Evolutionary conservation across 352 stramenopile species (phyloP), one percentile per base, ranked within the genome.

Genomic region (Globisporangium acanthophoron): DNA sequence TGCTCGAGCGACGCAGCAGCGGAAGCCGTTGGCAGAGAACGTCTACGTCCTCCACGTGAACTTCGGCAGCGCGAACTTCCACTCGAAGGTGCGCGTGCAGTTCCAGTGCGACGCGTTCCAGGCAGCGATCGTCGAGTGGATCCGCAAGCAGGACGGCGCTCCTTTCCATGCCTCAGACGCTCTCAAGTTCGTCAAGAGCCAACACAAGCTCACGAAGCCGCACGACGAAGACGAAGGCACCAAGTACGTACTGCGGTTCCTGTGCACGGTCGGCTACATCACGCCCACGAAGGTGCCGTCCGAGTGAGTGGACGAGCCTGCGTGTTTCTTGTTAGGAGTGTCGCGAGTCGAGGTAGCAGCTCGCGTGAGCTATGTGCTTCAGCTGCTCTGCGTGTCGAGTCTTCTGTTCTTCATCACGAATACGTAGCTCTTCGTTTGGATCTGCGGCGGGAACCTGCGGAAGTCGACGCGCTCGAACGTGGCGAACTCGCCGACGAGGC

Each of bases 401-500:
- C 20, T 59, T 55, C 12, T 67, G 35, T 89, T 89, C 50, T 68
- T 76, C 61, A 89, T 69, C 11, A 91, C 65, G 33, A 74, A 82
- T 20, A 91, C 70, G 16, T 73, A 53, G 12, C 68, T 61, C 45
- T 80, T 71, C 1, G 79, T 87, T 13, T 84, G 64, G 53, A 89
- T 67, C n/a, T 53, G 67, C 12, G 83, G 65, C 6, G 68, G 72
- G 20, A 78, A 46, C 18, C 61, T 47, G 49, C 58, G 63, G 31
- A 76, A 49, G 13, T 68, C 43, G 3, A 90, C 67, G 40, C 65
- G 61, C 12, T 77, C 61, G 50, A 92, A 90, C 11, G 59, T 64
- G n/a, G 74, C 54, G 49, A 92, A 78, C 4, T 58, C 50, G 15
- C 65, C 62, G 9, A 92, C 48, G 47, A 85, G 64, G 50, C 78